Conservation (phyloP, 805 yeast species). For the Saturnispora sanitii region DNA sequence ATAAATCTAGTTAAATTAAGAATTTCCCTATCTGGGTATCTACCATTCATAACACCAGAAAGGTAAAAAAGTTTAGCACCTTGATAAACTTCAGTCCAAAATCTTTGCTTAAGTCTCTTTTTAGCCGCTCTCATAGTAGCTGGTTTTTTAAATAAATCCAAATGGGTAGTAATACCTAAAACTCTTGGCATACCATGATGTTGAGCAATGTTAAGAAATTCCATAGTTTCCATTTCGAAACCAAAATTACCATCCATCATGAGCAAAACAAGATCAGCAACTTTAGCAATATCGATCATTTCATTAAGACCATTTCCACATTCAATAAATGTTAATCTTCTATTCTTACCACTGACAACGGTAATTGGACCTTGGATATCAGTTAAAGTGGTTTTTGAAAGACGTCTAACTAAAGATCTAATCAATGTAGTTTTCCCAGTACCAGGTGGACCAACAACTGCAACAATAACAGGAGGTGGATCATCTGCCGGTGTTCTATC, state of each 20-base stretch:
- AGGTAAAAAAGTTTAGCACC: constrained; percentile 94
- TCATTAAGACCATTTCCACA: constrained; percentile 87
- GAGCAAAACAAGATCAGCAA: constrained; percentile 83
- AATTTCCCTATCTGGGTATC: constrained; percentile 96
- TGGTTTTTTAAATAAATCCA: constrained; percentile 86
- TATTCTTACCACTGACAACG: constrained; percentile 88
- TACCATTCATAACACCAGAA: constrained; percentile 92
- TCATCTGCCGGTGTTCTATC: constrained; percentile 96
- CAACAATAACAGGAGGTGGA: constrained; percentile 93
- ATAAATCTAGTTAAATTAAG: constrained; percentile 85
- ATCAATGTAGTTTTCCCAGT: constrained; percentile 94
- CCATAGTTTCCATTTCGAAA: constrained; percentile 99
- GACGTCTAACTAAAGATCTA: constrained; percentile 76
- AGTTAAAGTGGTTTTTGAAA: constrained; percentile 74
- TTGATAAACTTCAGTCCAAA: constrained; percentile 98
- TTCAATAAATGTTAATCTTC: constrained; percentile 88
- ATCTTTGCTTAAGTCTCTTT: constrained; percentile 82
- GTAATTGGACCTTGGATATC: constrained; percentile 96
- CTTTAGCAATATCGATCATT: constrained; percentile 93
- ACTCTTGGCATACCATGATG: constrained; percentile 99
- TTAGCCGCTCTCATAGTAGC: constrained; percentile 85
- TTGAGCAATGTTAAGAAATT: constrained; percentile 87
- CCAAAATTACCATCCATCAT: constrained; percentile 97
- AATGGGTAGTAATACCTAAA: constrained; percentile 88
- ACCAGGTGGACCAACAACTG: constrained; percentile 98